Evolutionary conservation across 441 rosid species (phyloP).

Genomic region (Jatropha multifida): DNA sequence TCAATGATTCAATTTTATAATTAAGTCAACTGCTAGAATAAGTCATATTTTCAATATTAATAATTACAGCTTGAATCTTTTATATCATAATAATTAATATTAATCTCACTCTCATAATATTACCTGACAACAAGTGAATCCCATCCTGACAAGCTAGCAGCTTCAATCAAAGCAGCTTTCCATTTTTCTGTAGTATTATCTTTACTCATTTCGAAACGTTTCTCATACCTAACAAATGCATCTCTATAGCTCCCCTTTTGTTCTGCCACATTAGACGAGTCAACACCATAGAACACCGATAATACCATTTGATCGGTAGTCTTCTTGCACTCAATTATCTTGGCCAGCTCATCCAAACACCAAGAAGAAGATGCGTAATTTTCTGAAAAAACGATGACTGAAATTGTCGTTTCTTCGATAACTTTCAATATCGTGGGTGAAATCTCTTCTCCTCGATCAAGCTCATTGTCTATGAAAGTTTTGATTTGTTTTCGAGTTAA

Average conservation of each 20-base stretch:
- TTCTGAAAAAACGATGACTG: conserved; percentile 2
- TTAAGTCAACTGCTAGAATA: too few relatives aligned
- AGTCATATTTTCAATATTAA: too few relatives aligned
- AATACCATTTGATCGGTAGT: background rate
- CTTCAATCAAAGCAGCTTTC: conserved; percentile 17
- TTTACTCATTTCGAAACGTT: background rate
- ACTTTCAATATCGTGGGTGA: background rate
- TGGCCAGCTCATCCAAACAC: conserved; percentile 11
- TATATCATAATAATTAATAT: too few relatives aligned
- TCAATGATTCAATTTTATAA: too few relatives aligned
- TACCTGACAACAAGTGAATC: background rate
- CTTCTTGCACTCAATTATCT: conserved; percentile 12
- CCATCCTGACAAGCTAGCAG: conserved; percentile 11
- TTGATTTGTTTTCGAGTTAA: background rate
- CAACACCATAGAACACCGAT: conserved; percentile 2
- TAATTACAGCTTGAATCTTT: too few relatives aligned
- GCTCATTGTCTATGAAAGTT: conserved; percentile 15
- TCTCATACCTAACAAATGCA: background rate
- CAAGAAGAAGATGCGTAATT: background rate
- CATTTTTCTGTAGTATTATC: background rate
- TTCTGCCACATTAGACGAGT: background rate
- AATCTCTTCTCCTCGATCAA: conserved; percentile 10
- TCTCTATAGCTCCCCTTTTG: conserved; percentile 9
- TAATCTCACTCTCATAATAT: too few relatives aligned
- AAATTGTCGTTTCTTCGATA: conserved; percentile 7